These are phyloP conservation scores for Tricholoma matsutake DNA, from an alignment of 768 basidiomycete species.

Conservation along the genomic window DNA sequence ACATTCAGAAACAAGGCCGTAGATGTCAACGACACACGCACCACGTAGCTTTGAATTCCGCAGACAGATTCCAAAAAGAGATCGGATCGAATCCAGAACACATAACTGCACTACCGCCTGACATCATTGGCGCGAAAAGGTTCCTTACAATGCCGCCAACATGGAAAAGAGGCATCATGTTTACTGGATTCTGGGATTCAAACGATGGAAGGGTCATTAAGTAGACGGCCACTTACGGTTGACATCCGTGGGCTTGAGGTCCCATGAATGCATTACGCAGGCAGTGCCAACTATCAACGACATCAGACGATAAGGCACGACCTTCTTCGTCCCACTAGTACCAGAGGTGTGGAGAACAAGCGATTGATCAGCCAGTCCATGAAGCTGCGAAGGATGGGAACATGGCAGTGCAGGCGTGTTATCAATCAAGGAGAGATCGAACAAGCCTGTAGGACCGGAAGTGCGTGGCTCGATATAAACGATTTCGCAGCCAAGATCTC, in stretches of 20 bases:
- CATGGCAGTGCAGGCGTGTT: constrained; percentile 7
- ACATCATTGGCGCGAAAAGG: constrained; percentile 51
- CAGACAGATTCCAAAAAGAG: constrained; percentile 44
- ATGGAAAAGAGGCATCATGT: constrained; percentile 58
- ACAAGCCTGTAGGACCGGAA: constrained; percentile 37
- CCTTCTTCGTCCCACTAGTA: constrained; percentile 55
- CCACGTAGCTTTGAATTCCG: constrained; percentile 45
- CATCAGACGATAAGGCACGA: constrained; percentile 42
- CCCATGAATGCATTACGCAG: constrained; percentile 43
- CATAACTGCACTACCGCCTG: constrained; percentile 52
- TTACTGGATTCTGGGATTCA: constrained; percentile 24
- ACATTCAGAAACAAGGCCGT: constrained; percentile 1
- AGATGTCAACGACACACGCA: constrained; percentile 25
- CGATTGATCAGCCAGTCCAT: constrained; percentile 42
- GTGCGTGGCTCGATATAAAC: constrained; percentile 33
- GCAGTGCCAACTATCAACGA: constrained; percentile 43
- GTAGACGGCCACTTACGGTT: constrained; percentile 34
- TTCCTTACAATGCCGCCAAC: constrained; percentile 61
- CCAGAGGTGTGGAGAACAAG: constrained; percentile 60
- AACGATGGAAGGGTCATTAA: background rate
- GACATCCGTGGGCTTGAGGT: constrained; percentile 35
- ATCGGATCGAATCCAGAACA: constrained; percentile 52
- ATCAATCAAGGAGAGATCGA: constrained; percentile 35
- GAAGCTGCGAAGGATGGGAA: constrained; percentile 26
- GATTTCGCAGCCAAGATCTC: constrained; percentile 38